These are phyloP conservation scores for Aspergillus brasiliensis DNA, from an alignment of 2,329 filamentous ascomycete species.

Conservation along the genomic window DNA sequence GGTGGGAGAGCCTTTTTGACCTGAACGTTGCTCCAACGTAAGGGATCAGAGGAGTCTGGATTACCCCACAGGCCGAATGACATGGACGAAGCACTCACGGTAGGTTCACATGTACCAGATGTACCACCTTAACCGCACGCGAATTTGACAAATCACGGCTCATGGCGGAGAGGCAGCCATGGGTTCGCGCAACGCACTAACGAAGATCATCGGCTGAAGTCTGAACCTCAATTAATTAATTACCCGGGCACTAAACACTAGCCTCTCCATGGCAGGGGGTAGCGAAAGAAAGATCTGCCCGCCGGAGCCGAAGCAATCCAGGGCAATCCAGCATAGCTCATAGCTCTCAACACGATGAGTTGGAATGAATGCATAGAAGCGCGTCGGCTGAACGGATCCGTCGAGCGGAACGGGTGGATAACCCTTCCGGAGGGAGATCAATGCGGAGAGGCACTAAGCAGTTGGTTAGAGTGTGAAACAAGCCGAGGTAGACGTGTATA, in stretches of 20 bases:
- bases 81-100: not conserved
- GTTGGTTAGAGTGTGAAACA: not conserved
- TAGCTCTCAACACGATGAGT: not conserved
- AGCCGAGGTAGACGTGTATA: not conserved
- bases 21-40: not conserved
- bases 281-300: not conserved
- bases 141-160: not conserved
- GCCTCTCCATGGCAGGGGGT: not conserved
- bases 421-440: not conserved
- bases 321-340: not conserved
- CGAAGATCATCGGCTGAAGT: not conserved
- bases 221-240: not conserved
- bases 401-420: not conserved
- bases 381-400: slow-evolving; percentile 1
- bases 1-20: not conserved
- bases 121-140: not conserved
- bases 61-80: not conserved
- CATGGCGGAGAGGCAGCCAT: not conserved
- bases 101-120: not conserved
- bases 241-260: not conserved
- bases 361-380: not conserved
- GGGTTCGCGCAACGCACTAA: not conserved
- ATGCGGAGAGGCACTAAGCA: not conserved
- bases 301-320: not conserved
- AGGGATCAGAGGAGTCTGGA: not conserved